Evolutionary conservation across 371 early-diverging fungal species (phyloP), one percentile per base, ranked within the genome.

Genomic region (Mucor velutinosus): DNA sequence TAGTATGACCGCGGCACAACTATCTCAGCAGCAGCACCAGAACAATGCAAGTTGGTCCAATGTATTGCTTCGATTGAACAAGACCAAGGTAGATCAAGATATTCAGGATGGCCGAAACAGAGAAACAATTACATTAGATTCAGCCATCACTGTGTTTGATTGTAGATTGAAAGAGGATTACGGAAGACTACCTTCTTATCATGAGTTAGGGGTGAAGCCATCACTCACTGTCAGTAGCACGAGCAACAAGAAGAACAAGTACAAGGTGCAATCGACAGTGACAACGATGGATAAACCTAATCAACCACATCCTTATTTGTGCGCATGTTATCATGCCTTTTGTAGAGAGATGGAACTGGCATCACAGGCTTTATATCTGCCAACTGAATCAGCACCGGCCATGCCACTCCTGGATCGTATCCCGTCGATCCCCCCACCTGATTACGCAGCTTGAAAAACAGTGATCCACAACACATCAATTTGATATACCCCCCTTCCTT

Each of bases 161-260:
- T 81, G 81, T 39, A 69, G 81, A 14, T 41, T 81, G 8, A 82
- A 80, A 57, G 82, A 82, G 71, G 82, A 82, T 55, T 82, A 78
- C 67, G 78, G 77, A 17, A 61, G 70, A 19, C 43, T 82, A 15
- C 82, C 82, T 1, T 78, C 80, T 23, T 82, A 82, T 41, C 75
- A 70, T 65, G 80, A 81, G 62, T 56, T 80, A 23, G 80, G 76
- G 5, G 66, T 70, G 17, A 66, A 69, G n/a, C 64, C 68, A 10
- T 41, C 73, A 3, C 37, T 62, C 30, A 33, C 49, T 56, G 32
- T 56, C 32, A 33, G 47, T 25, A 27, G 17, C 10, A 58, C 25
- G 12, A 33, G 47, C 27, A 62, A 66, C 21, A 63, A 68, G n/a
- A 47, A 49, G 15, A 27, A 25, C 4, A 60, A 62, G 17, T 33